phyloP scores from a whole-genome alignment of 192 early-diverging fungal species.

The Gaertneriomyces semiglobifer region DNA sequence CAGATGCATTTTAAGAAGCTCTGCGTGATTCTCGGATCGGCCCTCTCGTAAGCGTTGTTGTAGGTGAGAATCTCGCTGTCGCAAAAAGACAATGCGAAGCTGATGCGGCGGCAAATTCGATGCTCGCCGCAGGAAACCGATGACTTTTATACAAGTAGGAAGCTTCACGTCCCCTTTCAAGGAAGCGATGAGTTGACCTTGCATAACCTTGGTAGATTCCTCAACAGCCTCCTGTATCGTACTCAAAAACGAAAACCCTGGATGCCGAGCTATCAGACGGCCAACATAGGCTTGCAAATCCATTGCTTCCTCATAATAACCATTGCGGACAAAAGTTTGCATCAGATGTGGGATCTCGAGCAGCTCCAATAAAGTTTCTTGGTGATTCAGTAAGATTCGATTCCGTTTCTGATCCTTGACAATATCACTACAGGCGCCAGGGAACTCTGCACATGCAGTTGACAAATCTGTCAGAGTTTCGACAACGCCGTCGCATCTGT shows the following conservation, averaged over 20 bases:
- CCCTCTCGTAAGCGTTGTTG: constrained; percentile 47
- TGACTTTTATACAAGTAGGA: constrained; percentile 69
- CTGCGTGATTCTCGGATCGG: constrained; percentile 42
- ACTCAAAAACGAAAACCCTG: constrained; percentile 52
- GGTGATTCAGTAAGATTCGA: constrained; percentile 21
- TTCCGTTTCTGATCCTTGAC: constrained; percentile 14
- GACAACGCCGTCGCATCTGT: constrained; percentile 45
- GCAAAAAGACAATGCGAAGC: constrained; percentile 69
- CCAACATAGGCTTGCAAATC: constrained; percentile 70
- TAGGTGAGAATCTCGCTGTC: constrained; percentile 64
- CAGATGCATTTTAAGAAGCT: constrained; percentile 71
- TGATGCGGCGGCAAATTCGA: constrained; percentile 67
- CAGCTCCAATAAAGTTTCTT: constrained; percentile 58
- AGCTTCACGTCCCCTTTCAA: constrained; percentile 71
- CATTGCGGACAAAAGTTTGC: constrained; percentile 76
- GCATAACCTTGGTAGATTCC: constrained; percentile 49
- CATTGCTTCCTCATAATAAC: constrained; percentile 81
- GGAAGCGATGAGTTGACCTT: constrained; percentile 64
- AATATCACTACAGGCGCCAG: constrained; percentile 1
- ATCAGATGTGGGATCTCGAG: constrained; percentile 76
- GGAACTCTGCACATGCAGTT: constrained; percentile 46
- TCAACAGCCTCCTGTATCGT: constrained; percentile 63
- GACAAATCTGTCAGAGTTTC: constrained; percentile 49
- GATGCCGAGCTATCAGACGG: constrained; percentile 53
- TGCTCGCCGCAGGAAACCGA: constrained; percentile 74